Percentiles rank a stretch among this genome's conserved stretches.
phyloP scores from a whole-genome alignment of 805 yeast genomes.

The Metschnikowia peoriensis region DNA sequence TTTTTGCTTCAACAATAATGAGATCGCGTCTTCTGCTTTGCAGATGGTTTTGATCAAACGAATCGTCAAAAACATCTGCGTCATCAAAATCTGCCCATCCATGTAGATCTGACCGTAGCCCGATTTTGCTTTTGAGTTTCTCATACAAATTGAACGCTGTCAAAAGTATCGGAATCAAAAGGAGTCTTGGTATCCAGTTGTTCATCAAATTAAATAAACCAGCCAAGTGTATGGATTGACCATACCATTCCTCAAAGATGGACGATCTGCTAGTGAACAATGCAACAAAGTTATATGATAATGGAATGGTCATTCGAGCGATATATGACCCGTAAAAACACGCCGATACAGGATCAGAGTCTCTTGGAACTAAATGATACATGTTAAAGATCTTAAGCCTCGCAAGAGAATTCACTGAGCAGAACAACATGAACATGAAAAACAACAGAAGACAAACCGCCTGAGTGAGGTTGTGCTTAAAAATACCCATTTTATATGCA shows the following conservation, averaged over 20 bases:
- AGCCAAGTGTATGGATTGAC: slow-evolving; percentile 71
- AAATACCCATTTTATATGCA: slow-evolving; percentile 31
- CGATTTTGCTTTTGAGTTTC: slow-evolving; percentile 43
- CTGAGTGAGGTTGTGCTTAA: slow-evolving; percentile 23
- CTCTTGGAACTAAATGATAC: slow-evolving; percentile 69
- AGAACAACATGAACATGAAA: slow-evolving; percentile 65
- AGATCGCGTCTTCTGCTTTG: slow-evolving; percentile 32
- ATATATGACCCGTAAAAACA: slow-evolving; percentile 78
- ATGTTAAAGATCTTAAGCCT: slow-evolving; percentile 68
- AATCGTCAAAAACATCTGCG: slow-evolving; percentile 14
- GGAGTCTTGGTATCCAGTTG: slow-evolving; percentile 71
- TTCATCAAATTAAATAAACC: slow-evolving; percentile 71
- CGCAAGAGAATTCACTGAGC: slow-evolving; percentile 64
- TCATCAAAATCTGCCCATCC: slow-evolving; percentile 43
- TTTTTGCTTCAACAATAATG: slow-evolving; percentile 41
- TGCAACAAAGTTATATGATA: slow-evolving; percentile 75
- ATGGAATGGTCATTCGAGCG: slow-evolving; percentile 77
- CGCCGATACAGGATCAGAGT: slow-evolving; percentile 72
- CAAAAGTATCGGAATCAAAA: slow-evolving; percentile 66
- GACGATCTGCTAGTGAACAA: slow-evolving; percentile 52
- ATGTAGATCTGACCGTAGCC: slow-evolving; percentile 37
- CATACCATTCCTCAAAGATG: slow-evolving; percentile 70
- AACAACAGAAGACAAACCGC: slow-evolving; percentile 41
- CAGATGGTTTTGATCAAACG: slow-evolving; percentile 16
- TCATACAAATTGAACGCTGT: slow-evolving; percentile 69